Percentiles rank a stretch among this genome's conserved stretches.
Conservation (phyloP, 306 rosid species). For the Acmispon strigosus region DNA sequence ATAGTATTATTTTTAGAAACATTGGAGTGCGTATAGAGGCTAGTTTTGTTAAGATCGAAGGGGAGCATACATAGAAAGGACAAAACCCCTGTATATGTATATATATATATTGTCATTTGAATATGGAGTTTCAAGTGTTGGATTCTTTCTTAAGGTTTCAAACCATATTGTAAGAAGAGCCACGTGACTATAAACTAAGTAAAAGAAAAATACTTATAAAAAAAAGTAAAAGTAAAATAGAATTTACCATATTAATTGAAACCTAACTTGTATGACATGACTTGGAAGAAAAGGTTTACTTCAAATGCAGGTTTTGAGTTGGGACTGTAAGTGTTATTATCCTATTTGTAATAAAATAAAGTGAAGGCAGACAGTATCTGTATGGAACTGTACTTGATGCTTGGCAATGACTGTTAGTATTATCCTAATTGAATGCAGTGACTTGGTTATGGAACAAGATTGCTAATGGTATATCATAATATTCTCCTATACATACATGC, state of each 20-base stretch:
- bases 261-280: neutral
- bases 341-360: neutral
- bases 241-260: neutral
- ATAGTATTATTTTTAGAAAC: constrained; percentile 21
- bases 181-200: constrained; percentile 8
- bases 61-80: constrained; percentile 26
- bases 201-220: neutral
- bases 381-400: neutral
- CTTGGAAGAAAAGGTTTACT: constrained; percentile 26
- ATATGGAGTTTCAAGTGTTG: constrained; percentile 29
- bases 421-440: neutral
- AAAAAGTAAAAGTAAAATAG: too few relatives aligned
- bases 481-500: neutral
- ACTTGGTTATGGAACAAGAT: neutral
- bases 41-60: constrained; percentile 21
- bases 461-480: neutral
- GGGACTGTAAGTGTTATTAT: constrained; percentile 2
- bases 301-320: constrained; percentile 17
- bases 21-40: neutral
- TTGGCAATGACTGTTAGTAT: neutral
- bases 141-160: constrained; percentile 35
- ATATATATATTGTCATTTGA: neutral
- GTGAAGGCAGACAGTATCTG: neutral
- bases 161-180: neutral
- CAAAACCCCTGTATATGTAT: constrained; percentile 21